These are phyloP conservation scores for Arthrobotrys sphaeroides DNA, from an alignment of 2,329 filamentous ascomycete species.

Conservation along the genomic window DNA sequence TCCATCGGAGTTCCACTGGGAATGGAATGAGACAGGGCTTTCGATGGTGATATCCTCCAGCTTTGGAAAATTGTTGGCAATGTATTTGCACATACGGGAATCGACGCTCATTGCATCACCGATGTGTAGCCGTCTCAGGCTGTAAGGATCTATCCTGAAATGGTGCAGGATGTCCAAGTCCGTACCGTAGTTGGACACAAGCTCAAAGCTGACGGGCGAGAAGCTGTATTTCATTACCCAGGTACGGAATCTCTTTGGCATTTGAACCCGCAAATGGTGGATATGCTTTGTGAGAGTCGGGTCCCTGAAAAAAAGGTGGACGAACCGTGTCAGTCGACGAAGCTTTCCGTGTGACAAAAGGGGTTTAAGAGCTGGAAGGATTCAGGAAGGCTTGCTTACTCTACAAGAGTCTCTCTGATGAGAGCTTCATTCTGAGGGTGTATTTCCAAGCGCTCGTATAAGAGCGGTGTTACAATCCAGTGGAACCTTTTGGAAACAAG, in stretches of 20 bases:
- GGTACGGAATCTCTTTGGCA: constrained; percentile 52
- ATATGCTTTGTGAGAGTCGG: constrained; percentile 49
- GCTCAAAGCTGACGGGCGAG: constrained; percentile 51
- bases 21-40: constrained; percentile 53
- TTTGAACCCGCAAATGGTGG: constrained; percentile 46
- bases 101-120: constrained; percentile 52
- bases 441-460: constrained; percentile 50
- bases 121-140: constrained; percentile 36
- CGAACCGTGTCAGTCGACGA: constrained; percentile 6
- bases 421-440: constrained; percentile 50
- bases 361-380: neutral
- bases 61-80: constrained; percentile 48
- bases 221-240: constrained; percentile 53
- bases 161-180: constrained; percentile 50
- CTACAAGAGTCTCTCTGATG: constrained; percentile 39
- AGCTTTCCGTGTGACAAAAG: neutral
- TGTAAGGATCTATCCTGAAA: constrained; percentile 53
- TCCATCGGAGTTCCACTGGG: constrained; percentile 54
- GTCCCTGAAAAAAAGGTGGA: constrained; percentile 24
- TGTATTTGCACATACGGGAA: constrained; percentile 53
- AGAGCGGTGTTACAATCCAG: constrained; percentile 46
- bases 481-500: constrained; percentile 47
- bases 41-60: constrained; percentile 50
- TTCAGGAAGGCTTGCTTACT: constrained; percentile 33
- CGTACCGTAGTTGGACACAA: constrained; percentile 45